Evolutionary conservation across 2,329 filamentous ascomycete species (phyloP).

Genomic region (Nemania diffusa): DNA sequence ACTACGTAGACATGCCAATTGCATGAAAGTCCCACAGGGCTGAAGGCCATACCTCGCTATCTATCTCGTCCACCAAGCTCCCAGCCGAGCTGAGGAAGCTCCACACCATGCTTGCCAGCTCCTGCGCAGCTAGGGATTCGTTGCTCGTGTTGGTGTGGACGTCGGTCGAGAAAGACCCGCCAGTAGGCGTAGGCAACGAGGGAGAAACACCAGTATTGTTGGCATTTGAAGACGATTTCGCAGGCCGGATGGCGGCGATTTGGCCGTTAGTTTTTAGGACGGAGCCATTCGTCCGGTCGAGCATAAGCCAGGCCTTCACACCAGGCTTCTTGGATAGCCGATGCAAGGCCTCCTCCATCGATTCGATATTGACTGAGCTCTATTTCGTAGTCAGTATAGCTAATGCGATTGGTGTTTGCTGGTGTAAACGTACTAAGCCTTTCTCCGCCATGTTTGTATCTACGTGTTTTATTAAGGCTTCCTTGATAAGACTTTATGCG

Average conservation of each 20-base stretch:
- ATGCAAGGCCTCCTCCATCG: constrained; percentile 72
- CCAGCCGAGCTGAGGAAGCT: constrained; percentile 77
- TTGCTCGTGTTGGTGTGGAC: constrained; percentile 54
- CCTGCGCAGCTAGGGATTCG: constrained; percentile 71
- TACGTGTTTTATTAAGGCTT: background rate
- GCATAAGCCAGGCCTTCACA: constrained; percentile 79
- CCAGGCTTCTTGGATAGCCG: constrained; percentile 81
- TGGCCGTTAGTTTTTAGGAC: constrained; percentile 81
- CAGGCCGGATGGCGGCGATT: constrained; percentile 66
- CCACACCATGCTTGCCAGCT: constrained; percentile 81
- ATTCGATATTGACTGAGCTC: constrained; percentile 64
- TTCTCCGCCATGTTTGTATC: constrained; percentile 45
- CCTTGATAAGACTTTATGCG: background rate
- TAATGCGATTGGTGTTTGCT: background rate
- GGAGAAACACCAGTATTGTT: constrained; percentile 34
- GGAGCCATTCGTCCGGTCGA: constrained; percentile 76
- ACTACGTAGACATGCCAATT: background rate
- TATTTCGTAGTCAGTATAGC: constrained; percentile 24
- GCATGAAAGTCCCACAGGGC: constrained; percentile 3
- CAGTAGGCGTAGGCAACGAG: constrained; percentile 44
- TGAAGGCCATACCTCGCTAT: constrained; percentile 67
- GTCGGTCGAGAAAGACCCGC: constrained; percentile 59
- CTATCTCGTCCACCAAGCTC: constrained; percentile 75
- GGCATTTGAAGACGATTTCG: constrained; percentile 45
- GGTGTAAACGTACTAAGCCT: constrained; percentile 38